Evolutionary conservation across 306 rosid genomes (phyloP).

Genomic region (Crotalaria pallida): DNA sequence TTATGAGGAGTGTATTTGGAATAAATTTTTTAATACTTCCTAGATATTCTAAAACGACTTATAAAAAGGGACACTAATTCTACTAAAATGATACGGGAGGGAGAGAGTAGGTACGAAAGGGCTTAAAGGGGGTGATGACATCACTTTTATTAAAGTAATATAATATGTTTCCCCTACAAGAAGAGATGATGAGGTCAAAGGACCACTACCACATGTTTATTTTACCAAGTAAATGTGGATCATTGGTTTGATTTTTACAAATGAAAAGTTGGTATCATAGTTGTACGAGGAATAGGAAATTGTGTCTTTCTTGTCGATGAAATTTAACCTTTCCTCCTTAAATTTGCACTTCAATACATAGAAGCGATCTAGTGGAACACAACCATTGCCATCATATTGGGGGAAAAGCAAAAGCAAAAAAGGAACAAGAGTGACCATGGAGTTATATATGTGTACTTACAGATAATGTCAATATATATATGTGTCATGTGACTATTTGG

Average conservation of each 20-base stretch:
- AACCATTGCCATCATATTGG: background rate
- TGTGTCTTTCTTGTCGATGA: background rate
- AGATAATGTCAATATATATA: background rate
- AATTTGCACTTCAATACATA: background rate
- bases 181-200: background rate
- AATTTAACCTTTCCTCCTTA: background rate
- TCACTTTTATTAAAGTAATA: constrained; percentile 1
- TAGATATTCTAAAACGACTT: too few relatives aligned
- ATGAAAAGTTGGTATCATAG: constrained; percentile 2
- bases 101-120: too few relatives aligned
- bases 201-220: background rate
- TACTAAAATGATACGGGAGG: too few relatives aligned
- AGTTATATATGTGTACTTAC: background rate
- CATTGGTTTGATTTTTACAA: constrained; percentile 2
- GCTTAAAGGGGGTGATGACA: too few relatives aligned
- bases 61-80: too few relatives aligned
- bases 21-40: too few relatives aligned
- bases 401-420: background rate
- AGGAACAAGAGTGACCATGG: background rate
- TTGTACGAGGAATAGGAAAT: background rate
- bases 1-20: too few relatives aligned
- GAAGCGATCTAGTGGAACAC: background rate
- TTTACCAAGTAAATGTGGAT: background rate
- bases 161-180: background rate
- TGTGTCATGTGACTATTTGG: constrained; percentile 1